A percentile compares a stretch with the other conserved stretches of the same genome.
Evolutionary conservation across 2,329 filamentous ascomycete genomes (phyloP).

Genomic region (Curvularia verruculosa): DNA sequence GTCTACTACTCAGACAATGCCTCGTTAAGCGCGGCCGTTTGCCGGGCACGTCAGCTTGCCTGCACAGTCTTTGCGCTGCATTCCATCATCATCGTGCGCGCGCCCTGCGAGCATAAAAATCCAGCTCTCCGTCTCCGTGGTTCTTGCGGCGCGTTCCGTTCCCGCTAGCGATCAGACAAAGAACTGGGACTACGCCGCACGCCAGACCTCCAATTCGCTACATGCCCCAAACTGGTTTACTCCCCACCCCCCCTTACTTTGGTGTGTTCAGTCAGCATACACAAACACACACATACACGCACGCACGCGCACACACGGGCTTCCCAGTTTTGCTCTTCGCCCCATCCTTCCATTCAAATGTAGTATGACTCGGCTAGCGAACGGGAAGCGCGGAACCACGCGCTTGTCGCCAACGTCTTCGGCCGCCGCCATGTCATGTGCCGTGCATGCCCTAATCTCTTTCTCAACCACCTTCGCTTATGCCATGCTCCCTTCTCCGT

Average conservation of each 20-base stretch:
- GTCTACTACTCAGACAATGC: slow-evolving; percentile 12
- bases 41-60: slow-evolving; percentile 12
- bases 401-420: slow-evolving; percentile 22
- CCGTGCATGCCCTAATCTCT: slow-evolving; percentile 2
- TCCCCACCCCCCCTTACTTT: slow-evolving; percentile 14
- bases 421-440: slow-evolving; percentile 10
- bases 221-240: slow-evolving; percentile 2
- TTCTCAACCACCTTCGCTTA: slow-evolving; percentile 6
- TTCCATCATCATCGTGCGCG: not conserved
- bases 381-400: slow-evolving; percentile 29
- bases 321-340: slow-evolving; percentile 20
- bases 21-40: slow-evolving; percentile 26
- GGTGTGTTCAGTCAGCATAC: slow-evolving; percentile 15
- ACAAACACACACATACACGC: not conserved
- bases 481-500: slow-evolving; percentile 8
- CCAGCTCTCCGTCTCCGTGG: slow-evolving; percentile 26
- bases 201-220: slow-evolving; percentile 9
- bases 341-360: slow-evolving; percentile 23
- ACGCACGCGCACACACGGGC: not conserved
- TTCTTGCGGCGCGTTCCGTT: slow-evolving; percentile 36
- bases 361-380: slow-evolving; percentile 21
- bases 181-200: slow-evolving; percentile 25
- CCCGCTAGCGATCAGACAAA: slow-evolving; percentile 35
- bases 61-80: not conserved
- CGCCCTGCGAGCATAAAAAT: slow-evolving; percentile 4